Percentiles rank a stretch among this genome's conserved stretches.
phyloP scores from a whole-genome alignment of 257 asterid species.

The Rhazya stricta region DNA sequence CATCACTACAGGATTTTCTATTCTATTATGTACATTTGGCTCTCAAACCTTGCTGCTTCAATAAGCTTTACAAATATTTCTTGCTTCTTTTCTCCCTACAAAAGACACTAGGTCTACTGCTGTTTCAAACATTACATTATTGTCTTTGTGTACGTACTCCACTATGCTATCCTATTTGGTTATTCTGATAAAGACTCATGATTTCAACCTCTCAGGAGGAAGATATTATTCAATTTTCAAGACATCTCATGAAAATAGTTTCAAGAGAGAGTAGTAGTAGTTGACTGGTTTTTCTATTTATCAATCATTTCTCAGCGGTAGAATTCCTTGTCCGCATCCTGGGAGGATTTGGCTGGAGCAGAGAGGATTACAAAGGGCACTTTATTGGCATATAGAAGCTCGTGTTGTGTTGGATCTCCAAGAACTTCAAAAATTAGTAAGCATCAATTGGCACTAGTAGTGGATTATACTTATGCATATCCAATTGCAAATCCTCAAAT shows the following conservation, averaged over 20 bases:
- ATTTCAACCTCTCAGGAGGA: not conserved
- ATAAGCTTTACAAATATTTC: not conserved
- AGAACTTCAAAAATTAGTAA: slow-evolving; percentile 59
- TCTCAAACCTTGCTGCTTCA: not conserved
- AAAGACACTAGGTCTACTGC: not conserved
- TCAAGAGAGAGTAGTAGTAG: not conserved
- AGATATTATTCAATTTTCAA: not conserved
- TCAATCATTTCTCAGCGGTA: slow-evolving; percentile 44
- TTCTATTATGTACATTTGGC: too few relatives aligned
- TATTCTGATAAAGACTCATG: not conserved
- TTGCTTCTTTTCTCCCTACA: not conserved
- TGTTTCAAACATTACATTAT: not conserved
- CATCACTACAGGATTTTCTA: too few relatives aligned
- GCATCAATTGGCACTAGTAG: slow-evolving; percentile 19
- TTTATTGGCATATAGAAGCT: slow-evolving; percentile 97
- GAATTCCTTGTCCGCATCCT: slow-evolving; percentile 85
- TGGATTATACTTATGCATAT: not conserved
- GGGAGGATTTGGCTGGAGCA: slow-evolving; percentile 99
- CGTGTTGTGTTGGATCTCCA: slow-evolving; percentile 94
- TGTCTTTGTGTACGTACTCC: not conserved
- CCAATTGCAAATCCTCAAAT: not conserved
- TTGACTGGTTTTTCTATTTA: not conserved
- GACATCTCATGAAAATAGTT: not conserved
- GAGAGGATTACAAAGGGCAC: slow-evolving; percentile 86
- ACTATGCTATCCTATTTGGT: not conserved